phyloP scores from a whole-genome alignment of 2,329 filamentous ascomycete genomes.

The Colletotrichum viniferum region DNA sequence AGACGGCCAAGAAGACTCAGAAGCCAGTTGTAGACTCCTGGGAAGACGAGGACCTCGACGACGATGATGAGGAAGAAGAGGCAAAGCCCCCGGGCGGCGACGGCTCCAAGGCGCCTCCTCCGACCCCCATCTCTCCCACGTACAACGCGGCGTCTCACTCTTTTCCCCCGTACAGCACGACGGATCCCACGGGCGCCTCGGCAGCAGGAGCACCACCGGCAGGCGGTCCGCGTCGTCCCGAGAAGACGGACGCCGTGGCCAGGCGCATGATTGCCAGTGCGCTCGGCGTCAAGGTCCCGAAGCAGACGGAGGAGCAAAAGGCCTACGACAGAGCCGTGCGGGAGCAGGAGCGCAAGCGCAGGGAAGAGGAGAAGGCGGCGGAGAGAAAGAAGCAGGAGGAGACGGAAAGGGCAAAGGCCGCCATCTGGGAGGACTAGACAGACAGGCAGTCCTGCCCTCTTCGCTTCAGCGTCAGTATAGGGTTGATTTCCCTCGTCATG shows the following conservation, averaged over 20 bases:
- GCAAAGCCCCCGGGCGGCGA: conserved; percentile 25
- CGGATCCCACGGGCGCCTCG: conserved; percentile 16
- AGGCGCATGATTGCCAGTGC: conserved; percentile 88
- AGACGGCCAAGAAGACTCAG: conserved; percentile 31
- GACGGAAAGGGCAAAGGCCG: conserved; percentile 76
- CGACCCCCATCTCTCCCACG: conserved; percentile 67
- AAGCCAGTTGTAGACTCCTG: conserved; percentile 46
- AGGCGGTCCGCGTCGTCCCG: conserved; percentile 58
- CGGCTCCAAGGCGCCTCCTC: conserved; percentile 61
- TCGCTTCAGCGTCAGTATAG: background rate
- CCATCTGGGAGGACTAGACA: conserved; percentile 80
- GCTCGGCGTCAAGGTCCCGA: conserved; percentile 79
- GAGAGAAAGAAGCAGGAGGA: conserved; percentile 65
- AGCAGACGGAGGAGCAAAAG: conserved; percentile 84
- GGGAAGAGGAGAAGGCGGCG: conserved; percentile 73
- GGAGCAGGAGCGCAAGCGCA: conserved; percentile 81
- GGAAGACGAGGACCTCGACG: conserved; percentile 56
- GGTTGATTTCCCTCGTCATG: background rate
- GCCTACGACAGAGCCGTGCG: conserved; percentile 83
- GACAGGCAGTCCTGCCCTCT: background rate
- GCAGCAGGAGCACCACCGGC: conserved; percentile 23
- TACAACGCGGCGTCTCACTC: conserved; percentile 27
- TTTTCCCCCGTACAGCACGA: conserved; percentile 25
- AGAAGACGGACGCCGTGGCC: conserved; percentile 94
- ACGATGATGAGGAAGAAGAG: conserved; percentile 29